Base-by-base conservation (phyloP, 1,139 yeast genomes). In the Blastobotrys apis region DNA sequence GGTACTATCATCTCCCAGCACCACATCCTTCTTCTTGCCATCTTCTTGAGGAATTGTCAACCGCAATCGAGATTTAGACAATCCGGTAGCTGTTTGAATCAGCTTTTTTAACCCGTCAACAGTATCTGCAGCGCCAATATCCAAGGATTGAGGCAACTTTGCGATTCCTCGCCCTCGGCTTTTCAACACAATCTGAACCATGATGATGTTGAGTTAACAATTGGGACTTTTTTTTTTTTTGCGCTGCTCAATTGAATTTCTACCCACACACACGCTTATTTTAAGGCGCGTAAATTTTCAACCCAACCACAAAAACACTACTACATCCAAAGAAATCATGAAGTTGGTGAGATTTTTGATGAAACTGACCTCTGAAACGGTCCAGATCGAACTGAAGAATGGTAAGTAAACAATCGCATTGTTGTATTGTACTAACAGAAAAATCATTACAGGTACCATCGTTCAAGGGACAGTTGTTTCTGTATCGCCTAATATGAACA, bases 401-500 rank as follows among this genome's bases (percentile, higher is more conserved):
- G 97, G 97, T 26, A 57, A 22, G 65, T 48, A 12, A 23, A 6
- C 26, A 6, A 6, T 23, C 6, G 6, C 26, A 10, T 23, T 23
- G 26, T 6, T 10, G 26, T 10, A 12, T 5, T 23, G 37, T 20
- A 13, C 19, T 5, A 19, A 10, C 36, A 23, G 12, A 32, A n/a
- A 39, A 38, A 41, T 38, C 16, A 8, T 10, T 3, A 2, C 39
- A 63, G 67, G 67, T 12, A 79, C 88, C 0, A 71, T 80, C 8
- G 73, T 82, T 2, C 72, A 81, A 51, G 90, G 90, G 0, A 77
- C 84, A 0, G 67, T 92, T 33, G 77, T 85, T 36, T 78, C 90
- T 5, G 95, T 94, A 35, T 75, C 95, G 4, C 96, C 97, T 27
- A 78, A 85, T 54, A 92, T 92, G 98, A 92, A 92, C 66, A 80